Evolutionary conservation across 2,329 filamentous ascomycete species (phyloP).

Genomic region (Coniochaeta hoffmannii): DNA sequence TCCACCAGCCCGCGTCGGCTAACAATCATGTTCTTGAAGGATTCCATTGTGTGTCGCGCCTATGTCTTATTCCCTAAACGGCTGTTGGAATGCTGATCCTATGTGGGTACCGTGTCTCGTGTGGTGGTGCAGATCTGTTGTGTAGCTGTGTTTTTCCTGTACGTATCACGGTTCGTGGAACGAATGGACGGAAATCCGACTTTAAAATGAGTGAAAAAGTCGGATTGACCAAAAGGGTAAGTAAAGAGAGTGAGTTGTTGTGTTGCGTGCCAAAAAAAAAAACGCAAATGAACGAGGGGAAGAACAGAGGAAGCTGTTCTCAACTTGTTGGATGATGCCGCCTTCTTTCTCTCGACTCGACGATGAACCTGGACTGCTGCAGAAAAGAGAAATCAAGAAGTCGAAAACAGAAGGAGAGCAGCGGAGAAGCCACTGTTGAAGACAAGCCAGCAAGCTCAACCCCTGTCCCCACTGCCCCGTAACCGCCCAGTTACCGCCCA

Average conservation of each 20-base stretch:
- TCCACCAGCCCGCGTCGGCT: slow-evolving; percentile 39
- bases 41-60: slow-evolving; percentile 25
- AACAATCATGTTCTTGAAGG: slow-evolving; percentile 28
- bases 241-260: slow-evolving; percentile 42
- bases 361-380: slow-evolving; percentile 12
- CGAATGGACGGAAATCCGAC: not conserved
- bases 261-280: slow-evolving; percentile 11
- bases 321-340: slow-evolving; percentile 6
- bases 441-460: slow-evolving; percentile 8
- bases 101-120: not conserved
- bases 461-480: slow-evolving; percentile 6
- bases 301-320: slow-evolving; percentile 26
- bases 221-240: not conserved
- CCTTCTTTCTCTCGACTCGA: not conserved
- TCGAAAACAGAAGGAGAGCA: slow-evolving; percentile 11
- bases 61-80: not conserved
- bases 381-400: slow-evolving; percentile 17
- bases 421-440: slow-evolving; percentile 9
- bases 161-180: slow-evolving; percentile 3
- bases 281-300: slow-evolving; percentile 27
- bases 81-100: slow-evolving; percentile 7
- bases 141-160: not conserved
- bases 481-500: slow-evolving; percentile 1
- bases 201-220: not conserved
- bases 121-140: not conserved